Base-by-base conservation (phyloP, 306 rosid species). In the Elaeagnus macrophylla region DNA sequence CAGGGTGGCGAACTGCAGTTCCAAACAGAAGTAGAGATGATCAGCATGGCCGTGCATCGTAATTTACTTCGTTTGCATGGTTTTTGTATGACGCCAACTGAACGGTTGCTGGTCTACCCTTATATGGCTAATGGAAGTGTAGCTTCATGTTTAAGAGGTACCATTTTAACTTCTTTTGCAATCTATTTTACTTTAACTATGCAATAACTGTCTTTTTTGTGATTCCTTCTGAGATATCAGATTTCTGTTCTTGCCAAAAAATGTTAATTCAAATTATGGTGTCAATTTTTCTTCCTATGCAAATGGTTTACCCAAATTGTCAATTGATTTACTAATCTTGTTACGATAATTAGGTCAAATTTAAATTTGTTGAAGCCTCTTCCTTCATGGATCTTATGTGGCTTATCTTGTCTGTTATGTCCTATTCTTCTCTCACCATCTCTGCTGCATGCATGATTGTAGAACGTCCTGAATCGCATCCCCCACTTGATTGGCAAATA, bases 61-160 rank as follows among this genome's bases (percentile, higher is more conserved):
- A 86, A 91, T 79, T 73, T 91, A 59, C 96, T 91, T 62, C 91
- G 96, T 39, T 82, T 86, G 6, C 85, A 78, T 61, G 95, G 96
- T 10, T 91, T 91, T 75, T 91, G 97, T 75, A 84, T 86, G 97
- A 91, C 97, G 49, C 91, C 96, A 60, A 91, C 97, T 15, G 97
- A 91, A 64, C 87, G 95, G 70, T 51, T 91, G 78, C 93, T 91
- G 60, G 95, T 91, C 62, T 91, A 91, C 76, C 97, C 97, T 32
- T 91, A 0, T 65, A 91, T 91, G 99, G 79, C 41, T 56, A 84
- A 91, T 25, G 99, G 99, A 62, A 91, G 99, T 82, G 95, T 91
- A 57, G 96, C 95, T 62, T 87, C 99, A 36, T 84, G 95, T 59
- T 83, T 91, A 68, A 74, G 96, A 87, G 99, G 99, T 91, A 73